Evolutionary conservation across 2,329 filamentous ascomycete species (phyloP), one percentile per base, ranked within the genome.

Genomic region (Zasmidium cellare): DNA sequence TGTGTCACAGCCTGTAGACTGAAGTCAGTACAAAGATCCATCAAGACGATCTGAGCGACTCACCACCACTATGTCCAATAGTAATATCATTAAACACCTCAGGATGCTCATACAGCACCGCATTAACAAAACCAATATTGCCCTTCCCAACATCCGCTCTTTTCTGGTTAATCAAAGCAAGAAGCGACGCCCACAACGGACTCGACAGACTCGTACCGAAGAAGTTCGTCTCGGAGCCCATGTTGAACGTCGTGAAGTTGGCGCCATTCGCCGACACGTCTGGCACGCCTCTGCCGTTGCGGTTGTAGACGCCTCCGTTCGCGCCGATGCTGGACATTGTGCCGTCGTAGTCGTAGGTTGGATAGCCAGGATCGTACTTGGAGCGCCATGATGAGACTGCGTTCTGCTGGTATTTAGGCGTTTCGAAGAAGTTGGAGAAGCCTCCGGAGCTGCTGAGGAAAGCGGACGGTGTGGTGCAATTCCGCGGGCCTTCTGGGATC

Each of bases 151-250:
- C 72, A 0, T 76, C 73, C 22, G 86, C 69, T 35, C 84, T 75
- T 1, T 81, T 83, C 65, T 88, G 85, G 63, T 89, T 88, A 57
- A 88, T 73, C 3, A 88, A 76, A 1, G 82, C 76, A 46, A 89
- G 75, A 46, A 88, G 75, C 3, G 78, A 81, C 1, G 82, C 81
- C 65, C 77, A 79, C 2, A 79, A 74, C 1, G 81, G 81, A 28
- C 76, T 65, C 3, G 75, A 74, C 6, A 80, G 77, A 52, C 76
- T 79, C 0, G 82, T 84, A 3, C 80, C 81, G 41, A 73, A 79
- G 0, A 76, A 72, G 23, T 50, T 20, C 14, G n/a, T 23, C n/a
- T 55, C 53, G 3, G 18, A 41, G 3, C 64, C 51, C 55, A 76
- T 73, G 67, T 74, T 73, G 31, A 78, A 67, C 22, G 75, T 72